A percentile compares a stretch with the other conserved stretches of the same genome.
Evolutionary conservation across 805 yeast species (phyloP).

Genomic region (Wickerhamiella sorbophila): DNA sequence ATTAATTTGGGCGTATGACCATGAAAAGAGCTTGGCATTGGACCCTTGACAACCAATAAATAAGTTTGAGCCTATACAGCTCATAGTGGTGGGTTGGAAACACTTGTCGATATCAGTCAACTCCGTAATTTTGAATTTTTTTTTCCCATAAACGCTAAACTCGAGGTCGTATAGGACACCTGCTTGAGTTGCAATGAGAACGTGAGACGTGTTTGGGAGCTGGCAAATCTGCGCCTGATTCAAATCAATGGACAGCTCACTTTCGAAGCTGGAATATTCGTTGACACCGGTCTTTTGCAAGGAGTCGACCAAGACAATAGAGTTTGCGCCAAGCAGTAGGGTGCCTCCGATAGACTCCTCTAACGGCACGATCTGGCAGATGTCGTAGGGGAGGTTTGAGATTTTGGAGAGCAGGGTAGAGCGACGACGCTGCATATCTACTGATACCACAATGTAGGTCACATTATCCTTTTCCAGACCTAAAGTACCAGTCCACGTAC

Average conservation of each 20-base stretch:
- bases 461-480: conserved; percentile 48
- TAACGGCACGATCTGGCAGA: conserved; percentile 49
- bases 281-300: conserved; percentile 19
- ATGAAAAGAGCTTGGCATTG: not conserved
- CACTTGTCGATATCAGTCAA: not conserved
- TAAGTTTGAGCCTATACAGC: not conserved
- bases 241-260: conserved; percentile 37
- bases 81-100: conserved; percentile 2
- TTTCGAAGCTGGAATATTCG: conserved; percentile 30
- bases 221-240: conserved; percentile 35
- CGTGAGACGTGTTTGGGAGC: conserved; percentile 25
- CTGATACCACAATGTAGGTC: conserved; percentile 46
- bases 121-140: conserved; percentile 34
- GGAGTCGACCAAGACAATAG: conserved; percentile 55
- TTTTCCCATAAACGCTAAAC: conserved; percentile 28
- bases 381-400: conserved; percentile 58
- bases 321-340: conserved; percentile 58
- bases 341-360: conserved; percentile 44
- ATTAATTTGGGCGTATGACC: not conserved
- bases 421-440: conserved; percentile 42
- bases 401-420: conserved; percentile 58
- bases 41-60: conserved; percentile 3
- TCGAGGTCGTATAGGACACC: conserved; percentile 32
- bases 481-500: conserved; percentile 70
- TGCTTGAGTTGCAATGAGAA: conserved; percentile 29